A percentile compares a stretch with the other conserved stretches of the same genome.
phyloP scores from a whole-genome alignment of 2,329 filamentous ascomycete species.

The Blastomyces silverae region DNA sequence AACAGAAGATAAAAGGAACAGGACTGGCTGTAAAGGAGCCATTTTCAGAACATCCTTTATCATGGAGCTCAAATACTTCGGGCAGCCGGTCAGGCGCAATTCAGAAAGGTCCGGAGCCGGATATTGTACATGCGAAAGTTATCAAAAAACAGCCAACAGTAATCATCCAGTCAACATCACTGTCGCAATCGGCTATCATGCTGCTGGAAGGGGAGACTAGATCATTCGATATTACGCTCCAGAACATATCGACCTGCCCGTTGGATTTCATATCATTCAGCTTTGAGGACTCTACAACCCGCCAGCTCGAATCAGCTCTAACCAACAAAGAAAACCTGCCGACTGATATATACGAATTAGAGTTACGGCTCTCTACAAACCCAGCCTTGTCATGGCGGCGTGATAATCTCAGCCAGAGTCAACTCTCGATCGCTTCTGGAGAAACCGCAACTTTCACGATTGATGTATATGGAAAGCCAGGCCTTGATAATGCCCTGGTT shows the following conservation, averaged over 20 bases:
- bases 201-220: constrained; percentile 82
- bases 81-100: constrained; percentile 30
- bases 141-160: constrained; percentile 74
- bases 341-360: constrained; percentile 77
- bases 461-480: constrained; percentile 78
- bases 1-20: constrained; percentile 68
- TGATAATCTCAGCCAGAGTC: constrained; percentile 42
- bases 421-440: constrained; percentile 59
- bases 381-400: constrained; percentile 57
- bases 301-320: constrained; percentile 66
- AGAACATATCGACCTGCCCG: constrained; percentile 68
- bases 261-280: constrained; percentile 82
- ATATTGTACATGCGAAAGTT: constrained; percentile 56
- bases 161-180: constrained; percentile 64
- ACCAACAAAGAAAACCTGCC: constrained; percentile 68
- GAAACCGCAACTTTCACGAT: constrained; percentile 67
- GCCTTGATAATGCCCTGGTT: constrained; percentile 68
- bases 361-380: constrained; percentile 67
- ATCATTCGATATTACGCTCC: constrained; percentile 68
- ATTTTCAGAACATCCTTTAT: constrained; percentile 40
- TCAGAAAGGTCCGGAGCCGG: constrained; percentile 33
- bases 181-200: constrained; percentile 83
- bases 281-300: constrained; percentile 81
- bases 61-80: constrained; percentile 40
- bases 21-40: constrained; percentile 56